These are phyloP conservation scores for Jatropha multifida DNA, from an alignment of 441 rosid genomes.

Conservation along the genomic window DNA sequence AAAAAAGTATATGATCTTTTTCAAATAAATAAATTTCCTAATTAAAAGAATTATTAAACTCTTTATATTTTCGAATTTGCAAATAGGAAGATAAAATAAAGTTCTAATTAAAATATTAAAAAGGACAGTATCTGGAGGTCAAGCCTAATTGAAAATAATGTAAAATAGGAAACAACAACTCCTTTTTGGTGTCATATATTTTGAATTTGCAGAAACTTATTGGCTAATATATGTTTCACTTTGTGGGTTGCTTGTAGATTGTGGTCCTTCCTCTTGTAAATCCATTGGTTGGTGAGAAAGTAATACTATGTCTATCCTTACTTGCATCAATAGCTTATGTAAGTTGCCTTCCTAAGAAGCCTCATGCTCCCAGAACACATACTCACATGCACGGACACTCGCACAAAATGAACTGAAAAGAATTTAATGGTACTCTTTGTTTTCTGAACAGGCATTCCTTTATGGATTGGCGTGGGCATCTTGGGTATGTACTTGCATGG, in stretches of 20 bases:
- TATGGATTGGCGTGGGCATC: constrained; percentile 50
- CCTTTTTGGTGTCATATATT: too few species aligned
- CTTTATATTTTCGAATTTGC: too few species aligned
- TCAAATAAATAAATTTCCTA: too few species aligned
- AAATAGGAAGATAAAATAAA: too few species aligned
- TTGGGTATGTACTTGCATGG: constrained; percentile 38
- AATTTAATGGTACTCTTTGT: background rate
- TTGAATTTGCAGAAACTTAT: background rate
- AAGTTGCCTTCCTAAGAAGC: constrained; percentile 23
- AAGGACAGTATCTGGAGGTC: too few species aligned
- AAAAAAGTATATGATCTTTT: too few species aligned
- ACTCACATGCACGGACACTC: too few species aligned
- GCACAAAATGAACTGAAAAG: background rate
- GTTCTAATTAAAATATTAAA: too few species aligned
- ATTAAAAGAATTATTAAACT: too few species aligned
- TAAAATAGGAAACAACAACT: too few species aligned
- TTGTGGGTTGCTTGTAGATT: constrained; percentile 29
- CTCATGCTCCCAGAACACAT: too few species aligned
- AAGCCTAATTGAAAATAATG: too few species aligned
- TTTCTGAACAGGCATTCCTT: constrained; percentile 41
- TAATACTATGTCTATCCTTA: constrained; percentile 42
- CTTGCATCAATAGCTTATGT: constrained; percentile 59
- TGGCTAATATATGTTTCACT: constrained; percentile 4
- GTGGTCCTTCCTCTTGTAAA: constrained; percentile 53
- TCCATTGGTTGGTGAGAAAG: constrained; percentile 55